phyloP scores from a whole-genome alignment of 768 basidiomycete genomes.

The Phallus indusiatus region DNA sequence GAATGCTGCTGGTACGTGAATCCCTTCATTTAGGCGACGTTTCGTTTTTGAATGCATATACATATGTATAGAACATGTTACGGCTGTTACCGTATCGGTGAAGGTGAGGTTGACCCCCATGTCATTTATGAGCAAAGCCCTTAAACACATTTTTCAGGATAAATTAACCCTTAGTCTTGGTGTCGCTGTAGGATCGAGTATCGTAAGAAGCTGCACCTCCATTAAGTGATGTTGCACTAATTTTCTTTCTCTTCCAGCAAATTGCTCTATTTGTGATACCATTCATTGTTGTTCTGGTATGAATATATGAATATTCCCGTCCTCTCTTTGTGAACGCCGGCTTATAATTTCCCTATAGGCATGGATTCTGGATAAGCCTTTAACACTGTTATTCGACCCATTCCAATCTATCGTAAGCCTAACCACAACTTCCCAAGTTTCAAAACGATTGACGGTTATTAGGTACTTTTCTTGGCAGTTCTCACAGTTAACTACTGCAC shows the following conservation, averaged over 20 bases:
- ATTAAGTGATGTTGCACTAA: background rate
- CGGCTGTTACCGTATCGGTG: slow-evolving; percentile 84
- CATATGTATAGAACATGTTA: slow-evolving; percentile 60
- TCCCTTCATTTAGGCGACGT: background rate
- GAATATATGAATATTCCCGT: background rate
- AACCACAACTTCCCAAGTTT: slow-evolving; percentile 8
- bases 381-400: slow-evolving; percentile 79
- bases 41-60: slow-evolving; percentile 5
- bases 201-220: slow-evolving; percentile 36
- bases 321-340: slow-evolving; percentile 9
- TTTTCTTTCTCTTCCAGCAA: slow-evolving; percentile 41
- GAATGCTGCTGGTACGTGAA: slow-evolving; percentile 66
- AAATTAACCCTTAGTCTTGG: slow-evolving; percentile 81
- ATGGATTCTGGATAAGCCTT: slow-evolving; percentile 75
- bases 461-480: slow-evolving; percentile 26
- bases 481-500: slow-evolving; percentile 78
- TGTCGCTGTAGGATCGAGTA: slow-evolving; percentile 82
- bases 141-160: slow-evolving; percentile 23
- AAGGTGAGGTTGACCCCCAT: slow-evolving; percentile 33
- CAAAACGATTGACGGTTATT: slow-evolving; percentile 25
- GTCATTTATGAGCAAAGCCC: background rate
- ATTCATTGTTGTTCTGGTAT: slow-evolving; percentile 24
- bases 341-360: slow-evolving; percentile 63
- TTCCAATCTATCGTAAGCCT: slow-evolving; percentile 65
- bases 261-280: slow-evolving; percentile 81